Conservation (phyloP, 2,329 filamentous ascomycete genomes). For the Ceratocystis cubensis region DNA sequence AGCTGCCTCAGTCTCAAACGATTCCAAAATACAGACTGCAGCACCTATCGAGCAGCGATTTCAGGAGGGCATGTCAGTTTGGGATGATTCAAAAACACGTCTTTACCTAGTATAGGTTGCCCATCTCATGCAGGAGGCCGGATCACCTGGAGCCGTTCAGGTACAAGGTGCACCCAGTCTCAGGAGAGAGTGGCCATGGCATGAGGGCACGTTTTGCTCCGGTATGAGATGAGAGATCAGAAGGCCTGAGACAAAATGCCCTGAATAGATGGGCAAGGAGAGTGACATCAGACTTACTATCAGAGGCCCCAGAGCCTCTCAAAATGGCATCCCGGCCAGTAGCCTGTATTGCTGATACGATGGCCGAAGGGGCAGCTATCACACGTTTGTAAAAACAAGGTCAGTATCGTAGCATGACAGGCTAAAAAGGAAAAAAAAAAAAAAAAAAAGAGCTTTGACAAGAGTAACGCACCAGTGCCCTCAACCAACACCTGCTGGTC, state of each 20-base stretch:
- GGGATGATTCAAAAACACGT: background rate
- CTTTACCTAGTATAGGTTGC: background rate
- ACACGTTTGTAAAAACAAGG: background rate
- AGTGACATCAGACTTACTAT: constrained; percentile 44
- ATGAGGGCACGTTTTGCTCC: background rate
- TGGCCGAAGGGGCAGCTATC: constrained; percentile 68
- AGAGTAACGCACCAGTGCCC: constrained; percentile 52
- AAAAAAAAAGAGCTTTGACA: background rate
- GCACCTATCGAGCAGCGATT: constrained; percentile 40
- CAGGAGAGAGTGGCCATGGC: background rate
- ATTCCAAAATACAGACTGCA: constrained; percentile 92
- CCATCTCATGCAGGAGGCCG: constrained; percentile 8
- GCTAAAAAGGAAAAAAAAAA: constrained; percentile 2
- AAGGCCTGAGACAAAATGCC: background rate
- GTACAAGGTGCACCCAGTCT: background rate
- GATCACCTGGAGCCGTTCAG: constrained; percentile 7
- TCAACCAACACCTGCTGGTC: constrained; percentile 75
- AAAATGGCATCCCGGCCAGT: constrained; percentile 92
- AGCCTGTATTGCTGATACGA: constrained; percentile 75
- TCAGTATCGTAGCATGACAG: background rate
- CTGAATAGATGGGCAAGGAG: background rate
- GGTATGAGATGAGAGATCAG: constrained; percentile 2
- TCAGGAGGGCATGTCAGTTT: background rate
- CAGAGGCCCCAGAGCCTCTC: constrained; percentile 70
- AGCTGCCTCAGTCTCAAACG: constrained; percentile 49